phyloP scores from a whole-genome alignment of 2,329 filamentous ascomycete species.

The Dothistroma septosporum region DNA sequence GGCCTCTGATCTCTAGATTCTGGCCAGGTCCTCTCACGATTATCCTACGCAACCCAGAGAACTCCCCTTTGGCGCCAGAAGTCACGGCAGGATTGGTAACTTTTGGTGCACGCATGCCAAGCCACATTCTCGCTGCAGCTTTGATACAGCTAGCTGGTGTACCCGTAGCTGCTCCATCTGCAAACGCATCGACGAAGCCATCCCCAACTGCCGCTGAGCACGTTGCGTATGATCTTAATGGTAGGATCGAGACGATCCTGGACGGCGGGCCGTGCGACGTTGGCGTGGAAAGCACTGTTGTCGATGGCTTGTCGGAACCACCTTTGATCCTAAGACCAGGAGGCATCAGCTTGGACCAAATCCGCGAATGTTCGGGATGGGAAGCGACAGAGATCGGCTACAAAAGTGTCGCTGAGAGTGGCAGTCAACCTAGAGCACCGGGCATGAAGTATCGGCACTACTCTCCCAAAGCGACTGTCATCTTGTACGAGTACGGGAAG shows the following conservation, averaged over 20 bases:
- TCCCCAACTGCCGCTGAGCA: slow-evolving; percentile 88
- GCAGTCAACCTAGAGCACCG: slow-evolving; percentile 70
- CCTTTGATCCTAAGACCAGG: slow-evolving; percentile 82
- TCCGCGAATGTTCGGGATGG: slow-evolving; percentile 74
- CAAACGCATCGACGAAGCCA: slow-evolving; percentile 89
- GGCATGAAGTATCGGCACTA: slow-evolving; percentile 99
- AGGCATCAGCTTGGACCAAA: slow-evolving; percentile 76
- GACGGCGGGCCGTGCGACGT: slow-evolving; percentile 84
- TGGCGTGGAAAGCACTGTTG: slow-evolving; percentile 94
- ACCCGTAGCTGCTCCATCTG: slow-evolving; percentile 85
- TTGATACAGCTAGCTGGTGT: slow-evolving; percentile 75
- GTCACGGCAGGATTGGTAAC: slow-evolving; percentile 81
- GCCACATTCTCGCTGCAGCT: slow-evolving; percentile 75
- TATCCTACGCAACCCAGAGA: slow-evolving; percentile 69
- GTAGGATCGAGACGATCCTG: slow-evolving; percentile 78
- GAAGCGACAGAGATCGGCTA: slow-evolving; percentile 73
- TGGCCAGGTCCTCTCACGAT: slow-evolving; percentile 96
- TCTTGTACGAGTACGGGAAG: slow-evolving; percentile 58
- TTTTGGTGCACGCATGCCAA: slow-evolving; percentile 88
- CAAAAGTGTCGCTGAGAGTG: slow-evolving; percentile 65
- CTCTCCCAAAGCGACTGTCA: slow-evolving; percentile 78
- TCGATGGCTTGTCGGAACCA: slow-evolving; percentile 79
- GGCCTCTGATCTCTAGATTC: slow-evolving; percentile 71
- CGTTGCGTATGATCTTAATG: slow-evolving; percentile 77
- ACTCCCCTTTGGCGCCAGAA: slow-evolving; percentile 74